Base-by-base conservation (phyloP, 805 yeast genomes). In the Yamadazyma sp. region DNA sequence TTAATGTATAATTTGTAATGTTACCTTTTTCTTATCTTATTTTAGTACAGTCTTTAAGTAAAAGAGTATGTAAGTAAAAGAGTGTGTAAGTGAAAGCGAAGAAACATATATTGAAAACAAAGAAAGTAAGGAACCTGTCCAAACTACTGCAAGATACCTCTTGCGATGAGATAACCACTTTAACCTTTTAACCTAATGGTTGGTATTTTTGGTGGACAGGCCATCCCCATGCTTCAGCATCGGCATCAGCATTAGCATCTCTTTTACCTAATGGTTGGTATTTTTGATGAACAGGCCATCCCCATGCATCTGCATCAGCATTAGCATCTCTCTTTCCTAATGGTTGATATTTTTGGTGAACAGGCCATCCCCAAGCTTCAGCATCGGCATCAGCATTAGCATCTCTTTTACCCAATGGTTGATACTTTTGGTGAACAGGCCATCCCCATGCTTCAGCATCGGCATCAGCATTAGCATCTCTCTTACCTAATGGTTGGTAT, bases 381-480 rank as follows among this genome's bases (percentile, higher is more conserved):
- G 43, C 52, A 10, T 53, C 55, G 25, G 52, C 53, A 16, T 35
- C 34, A 15, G 38, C 38, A 24, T 50, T 52, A 14, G 31, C 36
- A 10, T 36, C 39, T 25, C 37, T 33, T 27, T 41, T 31, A 13
- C 38, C 29, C 16, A 42, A 36, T 24, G 43, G 46, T 28, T 39
- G 46, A 32, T 27, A 42, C 18, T 29, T 39, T 27, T 33, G 27
- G 12, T 32, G 31, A 17, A 16, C 20, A 16, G 30, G 32, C 46
- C 46, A 42, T 13, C 27, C 22, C 33, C 32, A 34, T 14, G 11
- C 30, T 32, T 22, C 22, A 12, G 42, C 50, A n/a, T 52, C 56
- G 25, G 52, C 52, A 20, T 32, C 35, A 15, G 39, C 39, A 23
- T 51, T 53, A 23, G 35, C 35, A 18, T 41, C 35, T 29, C 47